These are phyloP conservation scores for Xerophyta viscosa DNA, from an alignment of 106 monocot genomes.

Conservation along the genomic window DNA sequence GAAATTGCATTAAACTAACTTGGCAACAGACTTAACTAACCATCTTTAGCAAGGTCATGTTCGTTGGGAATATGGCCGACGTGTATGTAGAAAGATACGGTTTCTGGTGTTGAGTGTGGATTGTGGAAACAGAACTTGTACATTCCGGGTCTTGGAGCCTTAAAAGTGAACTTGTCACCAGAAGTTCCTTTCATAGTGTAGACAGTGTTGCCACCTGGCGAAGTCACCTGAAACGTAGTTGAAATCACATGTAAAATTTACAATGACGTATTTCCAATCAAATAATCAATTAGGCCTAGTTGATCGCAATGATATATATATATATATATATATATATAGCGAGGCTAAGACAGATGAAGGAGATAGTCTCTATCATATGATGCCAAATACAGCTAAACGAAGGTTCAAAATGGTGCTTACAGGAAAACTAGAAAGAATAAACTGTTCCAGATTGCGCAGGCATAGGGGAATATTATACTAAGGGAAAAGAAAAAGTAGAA, in stretches of 20 bases:
- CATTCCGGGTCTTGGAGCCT: slow-evolving; percentile 83
- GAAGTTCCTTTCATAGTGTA: slow-evolving; percentile 71
- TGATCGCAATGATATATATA: too few species aligned
- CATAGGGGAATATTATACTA: too few species aligned
- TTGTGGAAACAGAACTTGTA: slow-evolving; percentile 98
- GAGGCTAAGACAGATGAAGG: too few species aligned
- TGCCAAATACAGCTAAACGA: too few species aligned
- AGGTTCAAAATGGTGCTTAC: too few species aligned
- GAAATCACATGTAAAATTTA: neutral
- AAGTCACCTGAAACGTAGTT: slow-evolving; percentile 53
- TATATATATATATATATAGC: too few species aligned
- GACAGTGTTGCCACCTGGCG: slow-evolving; percentile 65
- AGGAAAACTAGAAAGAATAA: too few species aligned
- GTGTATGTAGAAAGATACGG: slow-evolving; percentile 93
- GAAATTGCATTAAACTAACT: slow-evolving; percentile 6
- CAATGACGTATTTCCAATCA: too few species aligned
- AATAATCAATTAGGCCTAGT: too few species aligned
- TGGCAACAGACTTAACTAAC: slow-evolving; percentile 12
- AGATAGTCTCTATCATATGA: too few species aligned
- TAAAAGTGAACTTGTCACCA: slow-evolving; percentile 92
- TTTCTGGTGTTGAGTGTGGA: slow-evolving; percentile 61
- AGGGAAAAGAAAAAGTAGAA: too few species aligned
- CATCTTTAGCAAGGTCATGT: slow-evolving; percentile 94
- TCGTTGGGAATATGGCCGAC: slow-evolving; percentile 91
- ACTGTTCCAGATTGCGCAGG: too few species aligned